Evolutionary conservation across 208 protist genomes (phyloP).

Genomic region (Trichomonas vaginalis): DNA sequence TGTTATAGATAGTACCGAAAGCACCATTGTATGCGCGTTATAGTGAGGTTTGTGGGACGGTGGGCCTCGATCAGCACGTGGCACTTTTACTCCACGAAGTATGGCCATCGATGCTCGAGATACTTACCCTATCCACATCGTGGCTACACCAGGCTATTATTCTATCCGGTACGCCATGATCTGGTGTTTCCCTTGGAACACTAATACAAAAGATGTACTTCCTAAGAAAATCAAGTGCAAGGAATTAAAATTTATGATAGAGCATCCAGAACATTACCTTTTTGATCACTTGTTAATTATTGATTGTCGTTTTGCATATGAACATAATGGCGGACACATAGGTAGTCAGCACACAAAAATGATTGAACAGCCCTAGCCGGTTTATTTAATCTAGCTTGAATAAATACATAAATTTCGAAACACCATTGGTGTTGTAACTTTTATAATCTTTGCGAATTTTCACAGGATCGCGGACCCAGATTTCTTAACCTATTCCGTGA

Average conservation of each 20-base stretch:
- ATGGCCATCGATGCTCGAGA: no score
- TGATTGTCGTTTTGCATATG: constrained; percentile 23
- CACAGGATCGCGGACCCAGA: constrained; percentile 1
- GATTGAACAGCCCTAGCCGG: not conserved
- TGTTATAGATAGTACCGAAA: not conserved
- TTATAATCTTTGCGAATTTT: constrained; percentile 32
- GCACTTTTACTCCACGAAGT: no score
- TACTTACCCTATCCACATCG: no score
- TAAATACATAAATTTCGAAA: not conserved
- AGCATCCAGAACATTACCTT: not conserved
- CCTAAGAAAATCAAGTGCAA: not conserved
- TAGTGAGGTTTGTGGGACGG: no score
- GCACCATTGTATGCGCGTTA: no score
- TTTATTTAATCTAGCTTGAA: not conserved
- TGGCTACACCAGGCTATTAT: no score
- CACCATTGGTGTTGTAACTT: constrained; percentile 21
- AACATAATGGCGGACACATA: constrained; percentile 28
- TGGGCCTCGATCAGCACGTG: no score
- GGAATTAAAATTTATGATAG: not conserved
- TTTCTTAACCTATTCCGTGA: not conserved
- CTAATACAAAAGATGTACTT: not conserved
- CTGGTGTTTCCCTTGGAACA: no score
- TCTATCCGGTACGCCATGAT: no score
- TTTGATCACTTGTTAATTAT: constrained; percentile 15
- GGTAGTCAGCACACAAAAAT: not conserved